Evolutionary conservation across 129 eudicot genomes (phyloP).

Genomic region (Heracleum sosnowskyi): DNA sequence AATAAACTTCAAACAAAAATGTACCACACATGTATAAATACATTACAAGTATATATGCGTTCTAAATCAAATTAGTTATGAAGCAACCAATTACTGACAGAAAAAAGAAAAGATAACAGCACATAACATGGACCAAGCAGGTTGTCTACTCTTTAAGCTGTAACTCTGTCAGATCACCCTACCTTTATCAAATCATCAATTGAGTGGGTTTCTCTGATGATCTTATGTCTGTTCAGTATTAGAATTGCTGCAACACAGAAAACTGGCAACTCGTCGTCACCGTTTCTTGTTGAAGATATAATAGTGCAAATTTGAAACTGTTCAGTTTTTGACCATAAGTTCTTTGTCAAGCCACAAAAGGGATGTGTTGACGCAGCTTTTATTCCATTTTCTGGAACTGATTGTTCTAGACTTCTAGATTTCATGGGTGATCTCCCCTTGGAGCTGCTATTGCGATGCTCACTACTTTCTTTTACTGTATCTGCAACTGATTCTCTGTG

Average conservation of each 20-base stretch:
- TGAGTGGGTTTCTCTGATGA: conserved; percentile 74
- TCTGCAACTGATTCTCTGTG: conserved; percentile 43
- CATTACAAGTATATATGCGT: not conserved
- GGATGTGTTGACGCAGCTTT: conserved; percentile 51
- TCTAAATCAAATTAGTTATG: not conserved
- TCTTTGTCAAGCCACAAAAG: conserved; percentile 82
- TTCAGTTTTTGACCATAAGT: conserved; percentile 70
- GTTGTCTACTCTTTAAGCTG: conserved; percentile 4
- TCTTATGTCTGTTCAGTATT: conserved; percentile 75
- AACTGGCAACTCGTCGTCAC: conserved; percentile 83
- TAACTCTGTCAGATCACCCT: conserved; percentile 25
- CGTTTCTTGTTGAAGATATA: conserved; percentile 50
- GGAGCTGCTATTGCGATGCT: conserved; percentile 28
- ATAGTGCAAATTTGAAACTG: conserved; percentile 43
- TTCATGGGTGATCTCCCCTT: conserved; percentile 43
- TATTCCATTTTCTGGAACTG: conserved; percentile 49
- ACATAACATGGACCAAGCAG: not conserved
- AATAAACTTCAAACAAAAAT: too few species aligned
- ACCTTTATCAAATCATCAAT: conserved; percentile 96
- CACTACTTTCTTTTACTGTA: conserved; percentile 39
- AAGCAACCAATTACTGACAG: not conserved
- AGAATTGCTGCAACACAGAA: conserved; percentile 90
- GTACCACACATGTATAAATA: not conserved
- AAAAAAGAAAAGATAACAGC: not conserved
- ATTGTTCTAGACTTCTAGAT: conserved; percentile 38